Conservation (phyloP, 2,329 filamentous ascomycete species). For the Cryphonectria radicalis region DNA sequence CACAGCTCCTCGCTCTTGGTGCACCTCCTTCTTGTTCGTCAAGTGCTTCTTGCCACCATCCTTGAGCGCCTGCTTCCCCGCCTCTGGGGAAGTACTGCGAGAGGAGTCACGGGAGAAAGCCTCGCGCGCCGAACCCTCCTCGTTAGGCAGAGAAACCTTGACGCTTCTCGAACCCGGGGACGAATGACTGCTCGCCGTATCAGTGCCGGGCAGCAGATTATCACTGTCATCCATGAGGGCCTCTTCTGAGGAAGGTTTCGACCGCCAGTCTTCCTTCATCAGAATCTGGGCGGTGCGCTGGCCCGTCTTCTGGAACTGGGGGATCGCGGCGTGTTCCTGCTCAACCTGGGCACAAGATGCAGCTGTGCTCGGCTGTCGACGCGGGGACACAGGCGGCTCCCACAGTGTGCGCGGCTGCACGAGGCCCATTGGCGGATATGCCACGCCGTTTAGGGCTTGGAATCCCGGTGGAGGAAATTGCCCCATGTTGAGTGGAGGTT, state of each 20-base stretch:
- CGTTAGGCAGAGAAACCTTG: slow-evolving; percentile 19
- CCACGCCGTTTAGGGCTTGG: not conserved
- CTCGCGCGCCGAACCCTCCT: slow-evolving; percentile 18
- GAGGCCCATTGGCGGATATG: not conserved
- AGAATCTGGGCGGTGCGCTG: not conserved
- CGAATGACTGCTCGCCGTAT: slow-evolving; percentile 15
- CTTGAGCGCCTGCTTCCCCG: not conserved
- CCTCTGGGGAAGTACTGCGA: slow-evolving; percentile 14
- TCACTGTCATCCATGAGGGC: slow-evolving; percentile 14
- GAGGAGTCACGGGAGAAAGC: not conserved
- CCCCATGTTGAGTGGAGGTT: not conserved
- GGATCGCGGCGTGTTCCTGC: not conserved
- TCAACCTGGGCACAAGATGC: not conserved
- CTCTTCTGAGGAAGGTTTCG: slow-evolving; percentile 24
- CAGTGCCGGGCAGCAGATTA: slow-evolving; percentile 6
- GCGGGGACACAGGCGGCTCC: slow-evolving; percentile 11
- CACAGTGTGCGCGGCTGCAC: slow-evolving; percentile 12
- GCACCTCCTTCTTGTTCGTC: not conserved
- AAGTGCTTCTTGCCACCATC: not conserved
- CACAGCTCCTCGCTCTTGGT: not conserved
- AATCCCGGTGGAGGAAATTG: not conserved
- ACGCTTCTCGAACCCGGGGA: slow-evolving; percentile 17
- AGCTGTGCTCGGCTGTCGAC: slow-evolving; percentile 11
- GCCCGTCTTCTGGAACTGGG: slow-evolving; percentile 1
- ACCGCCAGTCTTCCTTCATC: slow-evolving; percentile 22